A percentile compares a stretch with the other conserved stretches of the same genome.
Conservation (phyloP, 2,329 filamentous ascomycete species). For the Leptographium radiaticola region DNA sequence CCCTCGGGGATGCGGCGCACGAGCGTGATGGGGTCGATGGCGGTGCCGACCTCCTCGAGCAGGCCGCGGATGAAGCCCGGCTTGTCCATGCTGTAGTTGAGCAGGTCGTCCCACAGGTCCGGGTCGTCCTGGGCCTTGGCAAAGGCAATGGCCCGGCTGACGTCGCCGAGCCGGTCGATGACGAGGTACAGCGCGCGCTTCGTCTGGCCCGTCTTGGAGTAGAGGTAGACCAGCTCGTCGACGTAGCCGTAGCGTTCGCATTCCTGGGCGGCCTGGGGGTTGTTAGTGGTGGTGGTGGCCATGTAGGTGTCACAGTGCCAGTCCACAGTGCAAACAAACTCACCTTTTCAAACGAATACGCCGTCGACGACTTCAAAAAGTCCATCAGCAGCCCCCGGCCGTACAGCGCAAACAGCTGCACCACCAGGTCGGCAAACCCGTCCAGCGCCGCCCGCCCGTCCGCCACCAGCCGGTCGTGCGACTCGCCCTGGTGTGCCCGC, state of each 20-base stretch:
- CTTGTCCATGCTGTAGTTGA: constrained; percentile 96
- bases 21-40: constrained; percentile 83
- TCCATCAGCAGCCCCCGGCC: constrained; percentile 72
- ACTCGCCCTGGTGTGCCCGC: constrained; percentile 37
- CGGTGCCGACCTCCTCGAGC: constrained; percentile 85
- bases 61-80: constrained; percentile 86
- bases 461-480: constrained; percentile 40
- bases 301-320: not conserved
- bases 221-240: constrained; percentile 86
- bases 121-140: constrained; percentile 86
- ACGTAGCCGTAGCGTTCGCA: constrained; percentile 75
- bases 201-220: constrained; percentile 89
- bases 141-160: constrained; percentile 85
- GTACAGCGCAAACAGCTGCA: constrained; percentile 75
- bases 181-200: constrained; percentile 87
- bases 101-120: constrained; percentile 87
- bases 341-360: constrained; percentile 74
- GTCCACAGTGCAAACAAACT: not conserved
- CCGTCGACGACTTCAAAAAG: constrained; percentile 71
- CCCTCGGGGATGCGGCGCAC: constrained; percentile 86
- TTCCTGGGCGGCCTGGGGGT: constrained; percentile 49
- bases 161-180: constrained; percentile 82
- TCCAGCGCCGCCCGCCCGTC: constrained; percentile 63
- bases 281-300: not conserved
- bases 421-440: constrained; percentile 73